Conservation (phyloP, 2,329 filamentous ascomycete genomes). For the Trichoderma sp. region DNA sequence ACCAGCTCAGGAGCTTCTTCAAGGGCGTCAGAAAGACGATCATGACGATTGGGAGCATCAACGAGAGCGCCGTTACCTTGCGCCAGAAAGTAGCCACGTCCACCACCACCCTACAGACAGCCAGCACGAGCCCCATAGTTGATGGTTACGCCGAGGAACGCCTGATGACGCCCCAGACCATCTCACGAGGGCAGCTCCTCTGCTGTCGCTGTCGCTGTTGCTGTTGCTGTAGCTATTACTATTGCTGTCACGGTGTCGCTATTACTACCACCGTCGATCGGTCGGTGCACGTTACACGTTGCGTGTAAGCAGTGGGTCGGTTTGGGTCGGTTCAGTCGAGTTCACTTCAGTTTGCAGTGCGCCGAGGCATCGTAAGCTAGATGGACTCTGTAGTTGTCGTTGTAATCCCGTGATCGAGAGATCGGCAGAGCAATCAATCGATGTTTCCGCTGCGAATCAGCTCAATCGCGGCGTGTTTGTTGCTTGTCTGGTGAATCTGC, state of each 20-base stretch:
- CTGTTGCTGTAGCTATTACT: not conserved
- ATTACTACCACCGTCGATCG: not conserved
- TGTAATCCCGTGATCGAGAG: not conserved
- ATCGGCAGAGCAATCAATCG: no score
- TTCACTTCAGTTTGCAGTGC: slow-evolving; percentile 11
- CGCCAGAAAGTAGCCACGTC: slow-evolving; percentile 66
- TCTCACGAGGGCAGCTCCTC: slow-evolving; percentile 24
- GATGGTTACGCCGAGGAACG: slow-evolving; percentile 40
- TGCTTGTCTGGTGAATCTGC: not conserved
- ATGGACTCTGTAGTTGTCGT: not conserved
- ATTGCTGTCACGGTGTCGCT: not conserved
- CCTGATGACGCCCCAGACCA: slow-evolving; percentile 34
- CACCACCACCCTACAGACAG: slow-evolving; percentile 59
- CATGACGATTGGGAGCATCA: slow-evolving; percentile 18
- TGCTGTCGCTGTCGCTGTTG: not conserved
- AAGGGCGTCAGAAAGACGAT: slow-evolving; percentile 30
- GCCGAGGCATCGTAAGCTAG: not conserved
- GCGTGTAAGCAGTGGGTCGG: not conserved
- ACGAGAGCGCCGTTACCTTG: slow-evolving; percentile 44
- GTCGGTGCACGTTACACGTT: not conserved
- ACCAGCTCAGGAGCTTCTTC: slow-evolving; percentile 70
- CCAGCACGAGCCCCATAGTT: slow-evolving; percentile 47
- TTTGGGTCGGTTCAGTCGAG: not conserved
- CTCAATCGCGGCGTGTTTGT: not conserved
- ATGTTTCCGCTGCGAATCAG: not conserved